Base-by-base conservation (phyloP, 2,329 filamentous ascomycete genomes). In the Monilinia fructicola region DNA sequence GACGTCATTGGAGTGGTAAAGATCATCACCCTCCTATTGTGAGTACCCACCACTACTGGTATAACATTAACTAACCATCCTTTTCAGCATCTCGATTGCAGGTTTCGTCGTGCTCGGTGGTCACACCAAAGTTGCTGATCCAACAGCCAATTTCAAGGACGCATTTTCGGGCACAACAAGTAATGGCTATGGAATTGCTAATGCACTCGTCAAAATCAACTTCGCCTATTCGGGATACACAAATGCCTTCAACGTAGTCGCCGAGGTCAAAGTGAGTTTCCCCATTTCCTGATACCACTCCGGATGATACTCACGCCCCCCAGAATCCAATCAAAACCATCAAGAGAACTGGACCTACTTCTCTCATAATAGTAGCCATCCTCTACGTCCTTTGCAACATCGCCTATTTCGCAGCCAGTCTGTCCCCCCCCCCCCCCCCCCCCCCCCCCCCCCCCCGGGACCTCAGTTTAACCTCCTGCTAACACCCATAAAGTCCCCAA, bases 101-200 rank as follows among this genome's bases (percentile, higher is more conserved):
- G 87, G 87, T 0, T 77, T 89, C 1, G 86, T 89, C 3, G 84
- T 89, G 4, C 81, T 90, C 0, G 85, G 85, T 10, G 85, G 86
- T 6, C 78, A 85, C 65, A 80, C 80, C 9, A 75, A 76, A 23
- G 78, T 88, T 3, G 67, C 77, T 6, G 78, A 87, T 67, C 85
- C 86, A 0, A 76, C 75, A 3, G 75, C 76, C 26, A 87, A 88
- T 71, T 89, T 87, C 73, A 76, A 76, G 9, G 77, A 87, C 69
- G 76, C 85, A 0, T 88, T 87, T 66, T 78, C 78, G 21, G 84
- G 84, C 1, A 81, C 76, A 1, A 75, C 79, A 0, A 79, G 76
- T 1, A 78, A 77, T 5, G 82, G 82, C 38, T 78, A 78, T 3
- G 82, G 83, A 35, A 76, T 87, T n/a, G 83, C 85, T 2, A 87